A percentile compares a stretch with the other conserved stretches of the same genome.
Evolutionary conservation across 495 filamentous ascomycete genomes (phyloP).

Genomic region (Lentithecium fluviatile): DNA sequence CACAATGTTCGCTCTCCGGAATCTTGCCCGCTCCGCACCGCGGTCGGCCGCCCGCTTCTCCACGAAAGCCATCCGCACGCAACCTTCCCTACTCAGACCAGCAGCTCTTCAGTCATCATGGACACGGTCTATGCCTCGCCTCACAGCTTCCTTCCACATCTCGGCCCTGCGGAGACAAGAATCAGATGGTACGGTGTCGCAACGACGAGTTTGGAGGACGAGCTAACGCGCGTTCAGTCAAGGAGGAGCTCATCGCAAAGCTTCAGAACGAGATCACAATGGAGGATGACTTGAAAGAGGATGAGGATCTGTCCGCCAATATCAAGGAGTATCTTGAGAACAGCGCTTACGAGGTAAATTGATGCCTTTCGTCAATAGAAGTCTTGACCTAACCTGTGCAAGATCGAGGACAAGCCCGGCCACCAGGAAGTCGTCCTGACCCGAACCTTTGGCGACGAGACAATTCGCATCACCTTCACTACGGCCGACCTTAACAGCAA

Average conservation of each 20-base stretch:
- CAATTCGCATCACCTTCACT: conserved; percentile 90
- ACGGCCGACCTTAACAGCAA: conserved; percentile 80
- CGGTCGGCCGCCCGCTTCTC: conserved; percentile 62
- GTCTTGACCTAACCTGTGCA: background rate
- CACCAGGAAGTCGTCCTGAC: conserved; percentile 83
- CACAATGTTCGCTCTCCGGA: conserved; percentile 77
- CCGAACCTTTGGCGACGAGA: conserved; percentile 83
- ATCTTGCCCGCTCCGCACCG: conserved; percentile 68
- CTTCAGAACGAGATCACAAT: conserved; percentile 72
- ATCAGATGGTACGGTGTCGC: conserved; percentile 33
- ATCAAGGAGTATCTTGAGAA: conserved; percentile 74
- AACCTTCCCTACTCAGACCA: conserved; percentile 50
- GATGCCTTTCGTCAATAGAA: too few species aligned
- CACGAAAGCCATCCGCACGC: conserved; percentile 54
- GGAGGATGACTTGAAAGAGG: conserved; percentile 56
- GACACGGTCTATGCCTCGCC: conserved; percentile 56
- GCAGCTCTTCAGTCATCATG: conserved; percentile 51
- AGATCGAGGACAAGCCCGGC: conserved; percentile 75
- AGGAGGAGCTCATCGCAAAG: conserved; percentile 74
- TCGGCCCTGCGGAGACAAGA: conserved; percentile 41
- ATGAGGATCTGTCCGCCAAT: conserved; percentile 57
- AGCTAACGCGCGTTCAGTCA: conserved; percentile 44
- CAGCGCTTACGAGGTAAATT: conserved; percentile 55
- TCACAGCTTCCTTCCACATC: conserved; percentile 69
- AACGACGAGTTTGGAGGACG: background rate